These are phyloP conservation scores for Solanum bulbocastanum DNA, from an alignment of 257 asterid genomes.

Conservation along the genomic window DNA sequence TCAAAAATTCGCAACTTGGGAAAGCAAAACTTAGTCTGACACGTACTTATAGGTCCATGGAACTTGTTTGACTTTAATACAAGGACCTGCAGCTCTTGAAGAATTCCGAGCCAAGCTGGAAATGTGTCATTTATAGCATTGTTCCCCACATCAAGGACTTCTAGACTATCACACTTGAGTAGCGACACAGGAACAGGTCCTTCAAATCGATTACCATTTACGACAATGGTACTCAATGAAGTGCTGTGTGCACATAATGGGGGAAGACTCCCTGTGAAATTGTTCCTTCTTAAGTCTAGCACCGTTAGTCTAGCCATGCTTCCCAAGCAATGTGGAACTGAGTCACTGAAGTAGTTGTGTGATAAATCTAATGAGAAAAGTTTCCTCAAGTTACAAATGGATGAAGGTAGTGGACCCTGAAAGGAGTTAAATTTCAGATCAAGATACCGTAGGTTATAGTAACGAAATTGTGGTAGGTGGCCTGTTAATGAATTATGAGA, in stretches of 20 bases:
- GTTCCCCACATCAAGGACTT: neutral
- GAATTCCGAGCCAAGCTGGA: neutral
- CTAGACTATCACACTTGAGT: neutral
- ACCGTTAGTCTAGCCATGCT: neutral
- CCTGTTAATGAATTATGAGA: no score
- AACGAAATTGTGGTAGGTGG: no score
- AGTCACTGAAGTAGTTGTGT: no score
- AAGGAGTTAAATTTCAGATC: no score
- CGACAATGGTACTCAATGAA: neutral
- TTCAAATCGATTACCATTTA: neutral
- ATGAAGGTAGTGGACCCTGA: no score
- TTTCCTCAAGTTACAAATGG: fast-evolving
- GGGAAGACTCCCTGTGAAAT: neutral
- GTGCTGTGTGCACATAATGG: neutral
- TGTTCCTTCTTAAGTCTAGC: neutral
- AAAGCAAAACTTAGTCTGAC: neutral
- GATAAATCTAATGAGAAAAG: fast-evolving
- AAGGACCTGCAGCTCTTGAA: neutral
- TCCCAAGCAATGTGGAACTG: fast-evolving
- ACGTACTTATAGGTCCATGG: neutral
- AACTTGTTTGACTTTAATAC: neutral
- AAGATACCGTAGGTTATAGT: no score
- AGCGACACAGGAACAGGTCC: neutral
- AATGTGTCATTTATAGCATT: neutral
- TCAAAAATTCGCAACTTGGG: neutral